A percentile compares a stretch with the other conserved stretches of the same genome.
phyloP scores from a whole-genome alignment of 2,329 filamentous ascomycete genomes.

The Emmonsiellopsis sp. region DNA sequence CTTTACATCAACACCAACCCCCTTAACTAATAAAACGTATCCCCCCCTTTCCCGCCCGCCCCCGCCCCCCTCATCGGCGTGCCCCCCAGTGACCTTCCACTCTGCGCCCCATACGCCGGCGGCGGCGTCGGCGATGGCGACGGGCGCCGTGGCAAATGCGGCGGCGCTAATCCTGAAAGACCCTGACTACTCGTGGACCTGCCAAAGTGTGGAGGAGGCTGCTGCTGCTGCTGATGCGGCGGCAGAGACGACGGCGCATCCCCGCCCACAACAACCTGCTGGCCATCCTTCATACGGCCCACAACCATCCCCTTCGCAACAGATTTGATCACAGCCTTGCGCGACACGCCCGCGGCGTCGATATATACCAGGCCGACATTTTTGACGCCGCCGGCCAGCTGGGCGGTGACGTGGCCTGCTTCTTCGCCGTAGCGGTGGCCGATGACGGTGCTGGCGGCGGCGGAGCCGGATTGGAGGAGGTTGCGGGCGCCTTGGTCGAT shows the following conservation, averaged over 20 bases:
- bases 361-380: slow-evolving; percentile 97
- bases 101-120: slow-evolving; percentile 30
- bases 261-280: slow-evolving; percentile 38
- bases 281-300: slow-evolving; percentile 39
- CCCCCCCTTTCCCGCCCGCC: slow-evolving; percentile 8
- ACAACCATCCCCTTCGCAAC: slow-evolving; percentile 87
- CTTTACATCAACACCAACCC: not conserved
- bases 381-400: slow-evolving; percentile 78
- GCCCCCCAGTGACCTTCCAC: slow-evolving; percentile 25
- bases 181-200: slow-evolving; percentile 12
- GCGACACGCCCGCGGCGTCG: slow-evolving; percentile 84
- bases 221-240: not conserved
- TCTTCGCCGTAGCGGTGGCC: slow-evolving; percentile 82
- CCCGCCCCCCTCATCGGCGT: slow-evolving; percentile 25
- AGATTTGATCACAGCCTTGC: slow-evolving; percentile 81
- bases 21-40: not conserved
- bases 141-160: slow-evolving; percentile 15
- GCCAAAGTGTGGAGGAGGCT: slow-evolving; percentile 10
- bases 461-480: slow-evolving; percentile 62
- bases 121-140: slow-evolving; percentile 30
- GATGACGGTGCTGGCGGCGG: slow-evolving; percentile 76
- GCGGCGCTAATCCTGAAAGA: not conserved
- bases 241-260: slow-evolving; percentile 19
- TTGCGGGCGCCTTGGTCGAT: slow-evolving; percentile 78
- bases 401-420: slow-evolving; percentile 65